Base-by-base conservation (phyloP, 805 yeast genomes). In the Tetrapisispora nanseiensis region DNA sequence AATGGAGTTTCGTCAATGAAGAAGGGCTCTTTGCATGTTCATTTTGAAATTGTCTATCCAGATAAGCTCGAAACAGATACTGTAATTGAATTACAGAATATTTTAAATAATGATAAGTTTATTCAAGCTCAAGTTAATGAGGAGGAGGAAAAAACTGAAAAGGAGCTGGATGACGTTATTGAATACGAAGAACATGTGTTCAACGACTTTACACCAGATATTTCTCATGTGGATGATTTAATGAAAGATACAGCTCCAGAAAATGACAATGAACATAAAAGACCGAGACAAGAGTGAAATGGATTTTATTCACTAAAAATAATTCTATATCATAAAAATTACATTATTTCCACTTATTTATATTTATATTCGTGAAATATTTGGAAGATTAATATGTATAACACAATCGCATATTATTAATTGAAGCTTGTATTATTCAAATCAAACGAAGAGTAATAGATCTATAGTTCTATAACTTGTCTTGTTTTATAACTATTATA, bases 21-120 rank as follows among this genome's bases (percentile, higher is more conserved):
- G 22, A 55, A 39, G 45, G 87, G 89, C 43, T 70, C 80, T 61
- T 63, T 82, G 51, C 69, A 77, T 34, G 63, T 82, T 46, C 71
- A 72, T 50, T 81, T 82, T 56, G 65, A 69, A 18, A 71, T 81
- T 35, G 67, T 67, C 39, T 80, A 77, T 68, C 87, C 89, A 4
- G 46, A 44, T 1, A 43, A 35, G 11, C 40, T 58, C 28, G 46
- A 51, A 15, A 36, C 48, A 6, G 51, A 49, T 13, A 57, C 61
- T 2, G 41, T 53, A 12, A 28, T 32, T 7, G 47, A 47, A 33
- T 22, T 57, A 26, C 45, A 41, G 13, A 40, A 45, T 12, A 36
- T 49, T 3, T 43, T 57, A 15, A 44, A 23, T 15, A 42, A 48
- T 12, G 62, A 57, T 35, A 45, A 43, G 8, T 44, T 38, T 39